Base-by-base conservation (phyloP, 768 basidiomycete genomes). In the Cytidiella melzeri region DNA sequence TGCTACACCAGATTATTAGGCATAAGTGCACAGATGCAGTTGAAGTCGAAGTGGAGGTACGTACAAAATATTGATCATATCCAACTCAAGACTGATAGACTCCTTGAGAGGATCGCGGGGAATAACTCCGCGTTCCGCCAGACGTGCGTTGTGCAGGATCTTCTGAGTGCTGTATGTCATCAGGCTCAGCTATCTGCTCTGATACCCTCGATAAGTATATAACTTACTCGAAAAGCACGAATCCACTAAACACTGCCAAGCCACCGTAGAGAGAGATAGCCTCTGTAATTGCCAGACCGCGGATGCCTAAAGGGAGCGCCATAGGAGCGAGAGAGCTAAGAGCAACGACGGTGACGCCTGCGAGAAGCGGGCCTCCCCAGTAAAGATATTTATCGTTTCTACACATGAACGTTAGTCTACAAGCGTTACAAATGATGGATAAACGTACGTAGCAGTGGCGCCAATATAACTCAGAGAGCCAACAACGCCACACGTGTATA, bases 11-110 rank as follows among this genome's bases (percentile, higher is more conserved):
- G 15, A 13, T 18, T 26, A 20, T 45, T 13, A 21, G 40, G 37
- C 19, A 37, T 39, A 18, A 49, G 42, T 12, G 23, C 50, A 30
- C 5, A 48, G 20, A 43, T 23, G 9, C 19, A 5, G 3, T 20
- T 4, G 47, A 44, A 10, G 46, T 38, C n/a, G 26, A 2, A 36
- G 4, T 10, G 11, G 30, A 39, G 2, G 41, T 4, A 68, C 82
- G 54, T 58, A 87, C 84, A 92, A 92, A 43, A 93, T 91, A 66
- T 93, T 92, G 61, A 94, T 80, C 79, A 92, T 85, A 60, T 92
- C 87, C 47, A 93, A 75, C 62, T 92, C 84, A 45, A 92, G 73
- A 39, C 79, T 73, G 47, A 92, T 80, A 5, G 87, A 77, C 67
- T 92, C 91, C 46, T 73, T 83, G 57, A 93, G 68, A 5, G 92